Evolutionary conservation across 164 flowering plant genomes (phyloP).

Genomic region (Stephania cephalantha): DNA sequence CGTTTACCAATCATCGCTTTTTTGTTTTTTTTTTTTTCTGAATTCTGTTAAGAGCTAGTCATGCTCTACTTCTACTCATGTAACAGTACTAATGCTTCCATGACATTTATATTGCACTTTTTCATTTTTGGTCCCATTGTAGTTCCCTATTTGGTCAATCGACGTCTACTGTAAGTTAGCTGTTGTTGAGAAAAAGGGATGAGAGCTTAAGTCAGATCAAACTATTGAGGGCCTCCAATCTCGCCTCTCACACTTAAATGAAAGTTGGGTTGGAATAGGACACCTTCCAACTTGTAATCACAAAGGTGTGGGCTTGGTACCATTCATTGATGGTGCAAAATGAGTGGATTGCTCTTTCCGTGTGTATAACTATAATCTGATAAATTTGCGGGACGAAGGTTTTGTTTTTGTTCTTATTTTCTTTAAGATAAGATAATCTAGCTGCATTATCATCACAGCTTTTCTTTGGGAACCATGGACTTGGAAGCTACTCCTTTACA

Average conservation of each 20-base stretch:
- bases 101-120: background rate
- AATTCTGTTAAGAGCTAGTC: background rate
- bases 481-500: no score
- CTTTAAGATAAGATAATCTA: background rate
- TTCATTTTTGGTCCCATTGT: background rate
- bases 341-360: background rate
- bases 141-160: no score
- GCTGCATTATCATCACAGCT: background rate
- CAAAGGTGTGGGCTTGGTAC: background rate
- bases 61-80: slow-evolving; percentile 3
- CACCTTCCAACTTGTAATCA: background rate
- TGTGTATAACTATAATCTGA: background rate
- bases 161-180: no score
- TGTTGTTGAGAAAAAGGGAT: no score
- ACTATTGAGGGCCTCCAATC: no score
- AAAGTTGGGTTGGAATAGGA: background rate
- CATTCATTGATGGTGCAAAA: background rate
- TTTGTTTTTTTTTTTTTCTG: background rate
- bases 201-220: no score
- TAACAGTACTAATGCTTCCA: background rate
- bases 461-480: no score
- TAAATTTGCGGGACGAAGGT: background rate
- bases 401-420: background rate
- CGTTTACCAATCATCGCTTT: background rate
- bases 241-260: no score